phyloP scores from a whole-genome alignment of 2,329 filamentous ascomycete genomes.

The Periconia sp. region DNA sequence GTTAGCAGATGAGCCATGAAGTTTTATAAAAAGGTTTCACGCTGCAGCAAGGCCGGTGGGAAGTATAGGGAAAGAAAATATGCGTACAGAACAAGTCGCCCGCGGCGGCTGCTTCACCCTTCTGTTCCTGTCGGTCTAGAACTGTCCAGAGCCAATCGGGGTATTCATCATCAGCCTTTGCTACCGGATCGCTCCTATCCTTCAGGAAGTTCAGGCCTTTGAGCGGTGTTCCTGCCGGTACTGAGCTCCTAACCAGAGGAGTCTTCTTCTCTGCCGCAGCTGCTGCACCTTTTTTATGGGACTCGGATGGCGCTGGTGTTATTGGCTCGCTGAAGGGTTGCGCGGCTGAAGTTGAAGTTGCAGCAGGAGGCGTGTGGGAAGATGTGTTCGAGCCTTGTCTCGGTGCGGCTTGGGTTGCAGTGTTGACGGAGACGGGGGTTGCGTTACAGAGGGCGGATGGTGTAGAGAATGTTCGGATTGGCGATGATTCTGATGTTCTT shows the following conservation, averaged over 20 bases:
- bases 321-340: constrained; percentile 54
- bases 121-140: constrained; percentile 66
- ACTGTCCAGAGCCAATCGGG: constrained; percentile 81
- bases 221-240: constrained; percentile 72
- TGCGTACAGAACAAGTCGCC: constrained; percentile 82
- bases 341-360: constrained; percentile 53
- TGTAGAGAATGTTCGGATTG: constrained; percentile 35
- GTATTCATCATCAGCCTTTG: constrained; percentile 76
- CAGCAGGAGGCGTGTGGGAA: constrained; percentile 43
- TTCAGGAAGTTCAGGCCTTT: constrained; percentile 81
- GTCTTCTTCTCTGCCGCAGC: constrained; percentile 37
- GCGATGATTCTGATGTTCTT: constrained; percentile 13
- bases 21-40: background rate
- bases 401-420: constrained; percentile 31
- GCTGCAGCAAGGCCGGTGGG: too few species aligned
- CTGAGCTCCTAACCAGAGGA: constrained; percentile 51
- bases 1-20: background rate
- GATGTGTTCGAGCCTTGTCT: constrained; percentile 30
- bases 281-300: constrained; percentile 29
- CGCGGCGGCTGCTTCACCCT: constrained; percentile 59
- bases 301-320: constrained; percentile 29
- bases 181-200: constrained; percentile 73
- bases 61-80: background rate
- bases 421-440: constrained; percentile 33
- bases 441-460: constrained; percentile 25